Base-by-base conservation (phyloP, 2,329 filamentous ascomycete genomes). In the Sporothrix pseudoabietina region DNA sequence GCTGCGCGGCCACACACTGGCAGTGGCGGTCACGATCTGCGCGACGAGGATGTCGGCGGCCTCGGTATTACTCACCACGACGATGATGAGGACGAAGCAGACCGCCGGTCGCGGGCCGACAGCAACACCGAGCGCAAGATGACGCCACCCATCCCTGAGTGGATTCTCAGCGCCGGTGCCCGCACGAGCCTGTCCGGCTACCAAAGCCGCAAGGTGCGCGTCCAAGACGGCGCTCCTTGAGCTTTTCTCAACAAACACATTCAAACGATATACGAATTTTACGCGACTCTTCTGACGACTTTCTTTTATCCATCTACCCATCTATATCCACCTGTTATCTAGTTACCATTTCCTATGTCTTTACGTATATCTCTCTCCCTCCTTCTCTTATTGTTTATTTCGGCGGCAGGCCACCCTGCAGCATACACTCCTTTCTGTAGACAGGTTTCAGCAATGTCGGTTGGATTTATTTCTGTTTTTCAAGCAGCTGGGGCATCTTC, bases 71-170 rank as follows among this genome's bases (percentile, higher is more conserved):
- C 49, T 19, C 14, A 16, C 16, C 77, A 77, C 2, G 77, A 79
- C 35, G 77, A 79, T 22, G 77, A 76, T 2, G 79, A 78, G 52
- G 76, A 75, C 1, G 76, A 75, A 35, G 70, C 69, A 72, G 78
- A 74, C n/a, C 73, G 72, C 66, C 71, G 57, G 75, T 69, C 30
- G 59, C 74, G 73, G 41, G 74, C 73, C 35, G 63, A 79, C 74
- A 76, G 75, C 72, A 78, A 78, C 69, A 77, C 79, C 8, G 85
- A 86, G 77, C 81, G 84, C 65, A 84, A 83, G 54, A 83, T 89
- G 82, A 89, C 87, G 10, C 87, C 88, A 12, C 88, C 88, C 1
- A 88, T 90, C 55, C 88, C 88, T 0, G 87, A 89, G 7, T 90
- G 87, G 85, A 85, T 90, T 49, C 79, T 90, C 72, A 85, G 84